Base-by-base conservation (phyloP, 495 filamentous ascomycete species). In the Lasiosphaeria ovina region DNA sequence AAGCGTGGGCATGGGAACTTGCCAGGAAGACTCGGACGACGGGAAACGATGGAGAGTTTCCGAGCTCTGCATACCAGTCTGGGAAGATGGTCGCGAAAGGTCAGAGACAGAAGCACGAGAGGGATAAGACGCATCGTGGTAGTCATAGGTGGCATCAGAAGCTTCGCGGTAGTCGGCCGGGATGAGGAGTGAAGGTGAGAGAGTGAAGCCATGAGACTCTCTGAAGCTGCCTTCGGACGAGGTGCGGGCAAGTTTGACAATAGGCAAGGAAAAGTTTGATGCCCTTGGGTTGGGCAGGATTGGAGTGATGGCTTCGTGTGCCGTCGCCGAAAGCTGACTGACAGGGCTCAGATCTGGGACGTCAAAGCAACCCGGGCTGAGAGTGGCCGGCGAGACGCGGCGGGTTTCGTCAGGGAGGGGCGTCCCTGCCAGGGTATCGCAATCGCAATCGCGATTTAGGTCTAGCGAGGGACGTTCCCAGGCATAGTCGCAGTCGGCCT, bases 401-500 rank as follows among this genome's bases (percentile, higher is more conserved):
- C 12, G 54, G 60, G 12, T 59, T 40, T 2, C 59, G 44, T 17
- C 69, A 68, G 35, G 69, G 60, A 11, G 66, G 63, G 40, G 69
- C 63, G 45, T 68, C 24, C 24, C 61, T 2, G 68, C 66, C 0
- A 69, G 61, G 5, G 69, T 69, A 0, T 60, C 62, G 24, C 59
- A 69, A 32, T 71, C 72, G 24, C 52, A 53, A 24, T 72, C 72
- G 9, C 76, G 73, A 54, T 61, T 66, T 34, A 74, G 61, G 49
- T 82, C 79, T 48, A 76, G 59, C 2, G 79, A 82, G 9, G 77
- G 72, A 10, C 85, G 82, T 51, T 87, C 82, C 92, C 92, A 97
- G 60, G 94, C 89, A 62, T 92, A 97, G 64, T 97, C 85, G 68
- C 89, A 97, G 65, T 92, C 85, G 1, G 92, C 91, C 72, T 97